These are phyloP conservation scores for Lachnellula willkommii DNA, from an alignment of 2,329 filamentous ascomycete genomes.

Conservation along the genomic window DNA sequence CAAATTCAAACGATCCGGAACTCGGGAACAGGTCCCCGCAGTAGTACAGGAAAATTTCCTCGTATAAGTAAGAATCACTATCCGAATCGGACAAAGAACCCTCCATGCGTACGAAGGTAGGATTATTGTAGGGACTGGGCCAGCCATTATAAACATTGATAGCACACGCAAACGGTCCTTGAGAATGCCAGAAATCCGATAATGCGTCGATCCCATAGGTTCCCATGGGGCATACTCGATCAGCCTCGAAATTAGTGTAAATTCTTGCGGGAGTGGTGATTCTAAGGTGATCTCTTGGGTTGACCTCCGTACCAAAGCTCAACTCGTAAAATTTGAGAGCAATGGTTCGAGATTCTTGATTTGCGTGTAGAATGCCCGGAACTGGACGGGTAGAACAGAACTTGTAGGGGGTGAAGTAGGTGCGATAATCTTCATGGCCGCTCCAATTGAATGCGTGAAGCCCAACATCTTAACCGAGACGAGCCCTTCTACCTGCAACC, in stretches of 20 bases:
- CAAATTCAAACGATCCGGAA: neutral
- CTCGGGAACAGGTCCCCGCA: too few species aligned
- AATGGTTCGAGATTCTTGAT: neutral
- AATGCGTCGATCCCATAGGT: neutral
- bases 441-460: too few species aligned
- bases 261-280: neutral
- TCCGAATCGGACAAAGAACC: neutral
- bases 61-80: neutral
- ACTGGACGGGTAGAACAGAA: neutral
- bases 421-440: too few species aligned
- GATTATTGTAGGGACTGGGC: neutral
- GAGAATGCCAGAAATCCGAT: neutral
- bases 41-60: neutral
- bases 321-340: neutral
- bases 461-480: too few species aligned
- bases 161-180: neutral
- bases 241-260: neutral
- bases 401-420: too few species aligned
- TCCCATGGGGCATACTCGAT: constrained; percentile 1
- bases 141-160: neutral
- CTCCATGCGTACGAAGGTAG: too few species aligned
- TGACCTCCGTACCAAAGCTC: neutral
- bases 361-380: neutral
- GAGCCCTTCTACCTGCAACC: too few species aligned
- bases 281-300: neutral